These are phyloP conservation scores for Picea sitchensis DNA, from an alignment of 75 land plant species.

Conservation along the genomic window DNA sequence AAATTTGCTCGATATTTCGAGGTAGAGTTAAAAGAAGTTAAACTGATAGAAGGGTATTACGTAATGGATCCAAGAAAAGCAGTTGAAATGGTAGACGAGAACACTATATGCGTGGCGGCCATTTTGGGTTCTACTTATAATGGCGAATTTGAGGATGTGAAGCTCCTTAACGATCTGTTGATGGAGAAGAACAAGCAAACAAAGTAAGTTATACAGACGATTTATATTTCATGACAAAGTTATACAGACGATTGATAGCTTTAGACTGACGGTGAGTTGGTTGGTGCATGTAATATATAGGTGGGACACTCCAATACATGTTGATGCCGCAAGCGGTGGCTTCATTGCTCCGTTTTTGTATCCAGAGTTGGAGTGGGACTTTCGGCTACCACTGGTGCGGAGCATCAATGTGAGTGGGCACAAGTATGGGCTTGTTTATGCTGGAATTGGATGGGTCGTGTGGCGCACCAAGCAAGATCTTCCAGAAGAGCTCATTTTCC, in stretches of 20 bases:
- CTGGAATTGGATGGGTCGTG: slow-evolving; percentile 56
- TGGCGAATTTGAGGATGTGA: slow-evolving; percentile 74
- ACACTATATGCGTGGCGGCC: slow-evolving; percentile 67
- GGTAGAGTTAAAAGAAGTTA: slow-evolving; percentile 62
- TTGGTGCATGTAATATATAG: background rate
- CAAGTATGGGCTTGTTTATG: slow-evolving; percentile 60
- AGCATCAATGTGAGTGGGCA: slow-evolving; percentile 72
- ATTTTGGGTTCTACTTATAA: slow-evolving; percentile 69
- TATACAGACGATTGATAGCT: too few species aligned
- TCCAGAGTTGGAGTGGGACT: slow-evolving; percentile 64
- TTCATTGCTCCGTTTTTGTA: slow-evolving; percentile 63
- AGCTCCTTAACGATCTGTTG: slow-evolving; percentile 51
- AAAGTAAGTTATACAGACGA: slow-evolving; percentile 19
- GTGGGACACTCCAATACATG: slow-evolving; percentile 50
- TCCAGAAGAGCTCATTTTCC: slow-evolving; percentile 64
- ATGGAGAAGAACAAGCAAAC: slow-evolving; percentile 55
- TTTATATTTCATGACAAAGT: too few species aligned
- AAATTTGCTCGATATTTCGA: slow-evolving; percentile 71
- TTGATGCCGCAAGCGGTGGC: slow-evolving; percentile 70
- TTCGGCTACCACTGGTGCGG: slow-evolving; percentile 53
- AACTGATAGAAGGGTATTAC: slow-evolving; percentile 53
- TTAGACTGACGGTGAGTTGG: too few species aligned
- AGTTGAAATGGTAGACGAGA: slow-evolving; percentile 64
- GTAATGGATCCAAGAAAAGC: slow-evolving; percentile 72
- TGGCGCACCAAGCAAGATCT: slow-evolving; percentile 51